phyloP scores from a whole-genome alignment of 495 filamentous ascomycete species.

The Aspergillus panamensis region DNA sequence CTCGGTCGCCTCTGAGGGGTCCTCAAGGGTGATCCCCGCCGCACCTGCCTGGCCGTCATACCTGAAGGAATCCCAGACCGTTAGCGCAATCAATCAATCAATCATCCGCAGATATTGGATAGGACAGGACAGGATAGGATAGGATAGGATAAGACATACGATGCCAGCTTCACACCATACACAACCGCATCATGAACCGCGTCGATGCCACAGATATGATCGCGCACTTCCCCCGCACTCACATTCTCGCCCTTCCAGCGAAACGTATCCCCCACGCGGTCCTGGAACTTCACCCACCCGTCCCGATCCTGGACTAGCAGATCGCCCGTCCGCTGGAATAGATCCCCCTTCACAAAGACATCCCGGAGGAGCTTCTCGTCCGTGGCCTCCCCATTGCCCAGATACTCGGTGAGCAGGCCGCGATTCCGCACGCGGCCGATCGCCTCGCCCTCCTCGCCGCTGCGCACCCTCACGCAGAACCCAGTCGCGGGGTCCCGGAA shows the following conservation, averaged over 20 bases:
- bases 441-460: conserved; percentile 74
- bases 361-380: conserved; percentile 72
- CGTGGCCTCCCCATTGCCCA: conserved; percentile 68
- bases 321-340: conserved; percentile 84
- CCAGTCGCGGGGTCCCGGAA: conserved; percentile 66
- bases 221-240: conserved; percentile 65
- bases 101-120: background rate
- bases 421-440: conserved; percentile 64
- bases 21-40: conserved; percentile 46
- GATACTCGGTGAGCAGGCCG: conserved; percentile 75
- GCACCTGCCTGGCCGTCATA: conserved; percentile 54
- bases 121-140: no score
- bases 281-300: conserved; percentile 74
- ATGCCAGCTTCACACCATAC: conserved; percentile 45
- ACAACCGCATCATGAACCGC: conserved; percentile 50
- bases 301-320: conserved; percentile 67
- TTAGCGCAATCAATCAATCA: background rate
- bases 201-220: conserved; percentile 45
- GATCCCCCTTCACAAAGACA: conserved; percentile 77
- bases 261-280: conserved; percentile 92
- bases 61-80: conserved; percentile 20
- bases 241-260: conserved; percentile 96
- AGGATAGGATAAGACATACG: no score
- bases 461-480: conserved; percentile 58
- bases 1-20: conserved; percentile 30